These are phyloP conservation scores for Cornus kousa DNA, from an alignment of 148 eudicot genomes.

Conservation along the genomic window DNA sequence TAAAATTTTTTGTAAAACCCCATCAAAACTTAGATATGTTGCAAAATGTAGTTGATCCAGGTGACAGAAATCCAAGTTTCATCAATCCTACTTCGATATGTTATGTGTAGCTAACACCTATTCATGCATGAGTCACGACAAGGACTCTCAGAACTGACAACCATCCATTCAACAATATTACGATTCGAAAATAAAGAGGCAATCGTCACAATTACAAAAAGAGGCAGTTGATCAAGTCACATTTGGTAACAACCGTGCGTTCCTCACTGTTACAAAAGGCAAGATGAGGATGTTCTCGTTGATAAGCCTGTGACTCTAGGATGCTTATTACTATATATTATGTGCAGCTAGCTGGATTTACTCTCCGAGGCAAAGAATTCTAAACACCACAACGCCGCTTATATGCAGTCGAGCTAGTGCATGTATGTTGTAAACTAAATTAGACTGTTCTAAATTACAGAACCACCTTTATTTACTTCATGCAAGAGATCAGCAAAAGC, in stretches of 20 bases:
- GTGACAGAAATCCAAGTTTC: too few relatives aligned
- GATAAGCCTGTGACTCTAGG: constrained; percentile 3
- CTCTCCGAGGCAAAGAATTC: neutral
- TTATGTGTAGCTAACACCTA: too few relatives aligned
- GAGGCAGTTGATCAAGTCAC: too few relatives aligned
- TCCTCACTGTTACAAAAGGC: constrained; percentile 1
- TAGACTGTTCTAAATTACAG: neutral
- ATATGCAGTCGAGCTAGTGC: constrained; percentile 13
- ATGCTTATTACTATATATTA: constrained; percentile 2
- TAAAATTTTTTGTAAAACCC: too few relatives aligned
- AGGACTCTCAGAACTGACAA: too few relatives aligned
- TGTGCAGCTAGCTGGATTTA: neutral
- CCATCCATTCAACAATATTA: neutral
- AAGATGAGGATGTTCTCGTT: neutral
- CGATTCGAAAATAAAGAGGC: neutral
- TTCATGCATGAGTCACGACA: too few relatives aligned
- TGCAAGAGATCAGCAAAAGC: constrained; percentile 27
- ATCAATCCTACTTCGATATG: too few relatives aligned
- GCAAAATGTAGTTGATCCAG: too few relatives aligned
- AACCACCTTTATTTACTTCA: constrained; percentile 9
- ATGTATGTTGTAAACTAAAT: constrained; percentile 2
- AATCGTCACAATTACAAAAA: constrained; percentile 12
- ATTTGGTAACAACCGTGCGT: neutral
- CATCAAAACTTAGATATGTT: too few relatives aligned
- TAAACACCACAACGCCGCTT: neutral